Evolutionary conservation across 371 early-diverging fungal genomes (phyloP), one percentile per base, ranked within the genome.

Genomic region (Antonospora locustae): DNA sequence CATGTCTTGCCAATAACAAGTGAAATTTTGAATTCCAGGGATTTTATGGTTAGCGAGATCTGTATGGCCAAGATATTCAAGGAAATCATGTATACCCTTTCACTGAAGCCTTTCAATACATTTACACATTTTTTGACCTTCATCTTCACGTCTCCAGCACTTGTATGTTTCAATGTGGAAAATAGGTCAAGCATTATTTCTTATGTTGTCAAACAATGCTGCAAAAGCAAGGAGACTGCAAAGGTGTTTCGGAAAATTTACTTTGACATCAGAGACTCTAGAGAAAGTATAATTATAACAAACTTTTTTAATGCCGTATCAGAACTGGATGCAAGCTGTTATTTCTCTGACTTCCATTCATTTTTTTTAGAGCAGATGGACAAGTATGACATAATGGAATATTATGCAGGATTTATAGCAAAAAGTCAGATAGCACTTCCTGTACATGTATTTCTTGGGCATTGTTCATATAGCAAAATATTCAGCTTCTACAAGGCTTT

Each of bases 381-480:
- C 19, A 52, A 29, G 24, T 9, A 34, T 9, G 14, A 34, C 34
- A 34, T 9, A 34, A 52, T 34, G 19, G 39, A 37, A 1, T 29
- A 39, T 2, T 34, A 52, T 7, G 37, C 39, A 0, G 22, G 41
- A 20, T 52, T 34, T 37, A 28, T 37, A 27, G 30, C 41, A 11
- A 43, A 32, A 28, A 54, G 45, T 27, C 19, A 25, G 36, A 19
- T 54, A 22, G 40, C 27, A 22, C 34, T 54, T 43, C 55, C 55
- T 24, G 22, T 54, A 0, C 37, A 54, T 22, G 45, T 12, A 7
- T 29, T 54, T 43, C 44, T 41, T n/a, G 24, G 25, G 4, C 29
- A 11, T 1, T 25, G 19, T 28, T 24, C 17, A 16, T 29, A 30
- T 28, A 45, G 27, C 2, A 44, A 32, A 44, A n/a, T 43, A 19